Percentiles rank a stretch among this genome's conserved stretches.
phyloP scores from a whole-genome alignment of 2,329 filamentous ascomycete species.

The Colletotrichum karsti region DNA sequence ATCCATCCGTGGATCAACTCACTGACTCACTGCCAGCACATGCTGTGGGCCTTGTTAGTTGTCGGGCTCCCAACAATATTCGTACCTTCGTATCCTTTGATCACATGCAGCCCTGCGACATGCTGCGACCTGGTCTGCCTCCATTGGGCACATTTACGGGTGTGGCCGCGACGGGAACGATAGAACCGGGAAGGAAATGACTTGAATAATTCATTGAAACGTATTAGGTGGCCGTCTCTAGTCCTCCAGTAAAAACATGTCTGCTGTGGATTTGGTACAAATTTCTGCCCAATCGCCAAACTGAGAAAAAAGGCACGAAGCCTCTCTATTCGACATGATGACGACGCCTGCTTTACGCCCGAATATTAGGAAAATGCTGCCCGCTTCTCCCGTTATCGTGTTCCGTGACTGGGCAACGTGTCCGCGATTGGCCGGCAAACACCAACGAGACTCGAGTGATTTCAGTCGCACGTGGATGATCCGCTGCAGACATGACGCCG shows the following conservation, averaged over 20 bases:
- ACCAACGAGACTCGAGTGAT: neutral
- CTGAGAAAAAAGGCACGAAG: neutral
- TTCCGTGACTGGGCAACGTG: neutral
- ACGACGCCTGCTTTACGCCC: neutral
- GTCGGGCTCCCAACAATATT: slow-evolving; percentile 3
- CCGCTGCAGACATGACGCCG: neutral
- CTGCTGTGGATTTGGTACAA: neutral
- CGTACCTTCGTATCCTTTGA: slow-evolving; percentile 16
- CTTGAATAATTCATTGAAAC: slow-evolving; percentile 9
- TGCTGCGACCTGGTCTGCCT: neutral
- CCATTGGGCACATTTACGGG: slow-evolving; percentile 10
- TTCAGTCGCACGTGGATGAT: neutral
- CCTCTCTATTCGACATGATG: neutral
- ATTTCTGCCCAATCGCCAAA: slow-evolving; percentile 1
- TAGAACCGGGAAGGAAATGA: neutral
- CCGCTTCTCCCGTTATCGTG: neutral
- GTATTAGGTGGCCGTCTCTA: neutral
- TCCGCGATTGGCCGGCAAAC: neutral
- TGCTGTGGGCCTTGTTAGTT: slow-evolving; percentile 19
- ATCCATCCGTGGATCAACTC: slow-evolving; percentile 14
- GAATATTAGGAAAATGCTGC: neutral
- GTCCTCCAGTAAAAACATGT: slow-evolving; percentile 1
- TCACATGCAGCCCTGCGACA: slow-evolving; percentile 20
- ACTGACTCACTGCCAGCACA: slow-evolving; percentile 29
- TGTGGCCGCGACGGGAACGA: slow-evolving; percentile 10